Conservation (phyloP, 805 yeast genomes). For the Starmerella khaoyaiensis region DNA sequence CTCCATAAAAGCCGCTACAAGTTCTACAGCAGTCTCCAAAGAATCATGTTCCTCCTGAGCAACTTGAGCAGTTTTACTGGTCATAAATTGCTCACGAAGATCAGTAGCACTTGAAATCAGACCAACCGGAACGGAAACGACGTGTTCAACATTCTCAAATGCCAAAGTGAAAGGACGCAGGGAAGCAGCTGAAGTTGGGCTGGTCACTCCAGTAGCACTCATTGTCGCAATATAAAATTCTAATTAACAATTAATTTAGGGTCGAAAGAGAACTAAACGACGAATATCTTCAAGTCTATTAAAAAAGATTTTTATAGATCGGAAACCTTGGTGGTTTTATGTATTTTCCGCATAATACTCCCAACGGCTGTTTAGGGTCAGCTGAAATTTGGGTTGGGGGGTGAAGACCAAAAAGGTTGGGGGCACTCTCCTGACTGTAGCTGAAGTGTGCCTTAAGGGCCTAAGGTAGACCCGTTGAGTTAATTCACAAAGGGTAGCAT, state of each 20-base stretch:
- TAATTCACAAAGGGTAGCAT: too few species aligned
- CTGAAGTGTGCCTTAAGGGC: too few species aligned
- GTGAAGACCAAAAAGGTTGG: too few species aligned
- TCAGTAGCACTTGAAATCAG: slow-evolving; percentile 72
- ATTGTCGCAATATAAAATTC: too few species aligned
- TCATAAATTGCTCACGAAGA: slow-evolving; percentile 67
- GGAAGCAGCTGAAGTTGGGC: slow-evolving; percentile 37
- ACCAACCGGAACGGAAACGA: slow-evolving; percentile 72
- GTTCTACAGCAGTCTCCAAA: slow-evolving; percentile 49
- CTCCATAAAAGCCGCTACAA: slow-evolving; percentile 73
- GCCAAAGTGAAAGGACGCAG: slow-evolving; percentile 70
- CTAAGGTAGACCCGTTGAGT: too few species aligned
- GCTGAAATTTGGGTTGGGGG: too few species aligned
- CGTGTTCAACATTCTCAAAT: slow-evolving; percentile 82
- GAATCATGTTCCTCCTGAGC: slow-evolving; percentile 12
- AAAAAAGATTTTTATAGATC: background rate
- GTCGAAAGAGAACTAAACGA: slow-evolving; percentile 2
- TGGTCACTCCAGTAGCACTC: slow-evolving; percentile 31
- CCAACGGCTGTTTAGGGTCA: too few species aligned
- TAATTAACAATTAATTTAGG: background rate
- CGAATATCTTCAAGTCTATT: slow-evolving; percentile 1
- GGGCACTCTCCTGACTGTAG: too few species aligned
- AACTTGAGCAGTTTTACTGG: slow-evolving; percentile 8
- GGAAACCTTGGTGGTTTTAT: too few species aligned
- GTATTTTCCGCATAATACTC: too few species aligned